Conservation (phyloP, 1,284 basidiomycete species). For the Schizophyllum commune region DNA sequence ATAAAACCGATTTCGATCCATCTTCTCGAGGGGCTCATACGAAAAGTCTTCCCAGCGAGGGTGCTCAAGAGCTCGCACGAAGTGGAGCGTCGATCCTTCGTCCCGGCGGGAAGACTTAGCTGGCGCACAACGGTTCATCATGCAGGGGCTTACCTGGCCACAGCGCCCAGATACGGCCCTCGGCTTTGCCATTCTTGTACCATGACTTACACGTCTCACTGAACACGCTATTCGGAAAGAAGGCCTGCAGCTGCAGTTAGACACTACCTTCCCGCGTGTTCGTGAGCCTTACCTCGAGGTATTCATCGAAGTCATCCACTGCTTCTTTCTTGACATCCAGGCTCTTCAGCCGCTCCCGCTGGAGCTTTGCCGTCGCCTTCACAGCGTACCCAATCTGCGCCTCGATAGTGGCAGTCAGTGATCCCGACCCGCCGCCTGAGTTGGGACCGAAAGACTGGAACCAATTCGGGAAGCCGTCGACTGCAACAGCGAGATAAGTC, state of each 20-base stretch:
- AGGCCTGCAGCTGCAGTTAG: neutral
- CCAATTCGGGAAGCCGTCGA: conserved; percentile 57
- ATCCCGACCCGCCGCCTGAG: conserved; percentile 43
- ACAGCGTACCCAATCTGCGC: conserved; percentile 48
- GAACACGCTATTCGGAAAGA: conserved; percentile 41
- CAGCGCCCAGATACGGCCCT: conserved; percentile 47
- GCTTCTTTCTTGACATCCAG: conserved; percentile 49
- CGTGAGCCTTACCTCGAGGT: conserved; percentile 33
- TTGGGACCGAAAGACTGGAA: conserved; percentile 53
- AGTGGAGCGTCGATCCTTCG: conserved; percentile 46
- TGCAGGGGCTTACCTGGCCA: conserved; percentile 41
- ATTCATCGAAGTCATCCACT: conserved; percentile 50
- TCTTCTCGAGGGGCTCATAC: conserved; percentile 38
- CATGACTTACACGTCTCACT: conserved; percentile 53
- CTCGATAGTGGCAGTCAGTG: conserved; percentile 47
- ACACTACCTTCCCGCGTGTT: neutral
- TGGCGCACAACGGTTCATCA: neutral
- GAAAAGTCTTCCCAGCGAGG: conserved; percentile 63
- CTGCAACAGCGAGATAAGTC: conserved; percentile 46
- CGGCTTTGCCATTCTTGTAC: conserved; percentile 57
- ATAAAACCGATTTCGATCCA: conserved; percentile 38
- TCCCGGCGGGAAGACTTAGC: neutral
- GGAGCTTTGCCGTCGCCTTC: conserved; percentile 46
- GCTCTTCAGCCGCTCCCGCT: conserved; percentile 50
- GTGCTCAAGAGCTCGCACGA: conserved; percentile 36